phyloP scores from a whole-genome alignment of 345 rosid genomes.

The Pugionium cornutum region DNA sequence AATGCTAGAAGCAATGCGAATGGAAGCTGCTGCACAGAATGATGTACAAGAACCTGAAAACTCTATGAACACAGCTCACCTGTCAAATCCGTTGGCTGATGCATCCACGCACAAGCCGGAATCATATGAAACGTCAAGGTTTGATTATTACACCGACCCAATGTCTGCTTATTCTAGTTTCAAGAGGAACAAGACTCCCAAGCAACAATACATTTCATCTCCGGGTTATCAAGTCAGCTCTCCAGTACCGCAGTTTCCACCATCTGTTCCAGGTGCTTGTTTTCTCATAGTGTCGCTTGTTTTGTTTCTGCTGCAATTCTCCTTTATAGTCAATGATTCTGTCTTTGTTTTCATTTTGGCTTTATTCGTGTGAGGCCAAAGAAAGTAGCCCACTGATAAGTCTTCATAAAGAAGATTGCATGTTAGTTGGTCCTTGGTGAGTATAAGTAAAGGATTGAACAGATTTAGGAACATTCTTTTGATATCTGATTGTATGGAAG shows the following conservation, averaged over 20 bases:
- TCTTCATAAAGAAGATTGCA: background rate
- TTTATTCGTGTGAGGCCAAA: conserved; percentile 6
- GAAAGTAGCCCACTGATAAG: conserved; percentile 1
- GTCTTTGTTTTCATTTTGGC: conserved; percentile 7
- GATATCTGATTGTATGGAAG: background rate
- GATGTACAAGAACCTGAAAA: conserved; percentile 41
- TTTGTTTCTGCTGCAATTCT: background rate
- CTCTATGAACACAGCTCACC: conserved; percentile 42
- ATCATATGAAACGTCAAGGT: conserved; percentile 48
- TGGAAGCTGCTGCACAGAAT: conserved; percentile 54
- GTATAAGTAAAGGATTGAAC: background rate
- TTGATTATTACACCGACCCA: conserved; percentile 80
- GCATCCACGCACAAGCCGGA: conserved; percentile 42
- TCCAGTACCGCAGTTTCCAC: conserved; percentile 33
- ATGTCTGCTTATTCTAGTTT: conserved; percentile 72
- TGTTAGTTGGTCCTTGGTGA: conserved; percentile 5
- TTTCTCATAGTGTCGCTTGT: background rate
- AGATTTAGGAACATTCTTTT: background rate
- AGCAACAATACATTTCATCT: conserved; percentile 38
- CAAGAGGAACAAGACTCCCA: conserved; percentile 44
- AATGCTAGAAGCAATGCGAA: conserved; percentile 69
- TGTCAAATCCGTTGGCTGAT: conserved; percentile 69
- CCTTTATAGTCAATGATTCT: background rate
- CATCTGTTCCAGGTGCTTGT: conserved; percentile 41
- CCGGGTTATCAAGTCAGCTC: conserved; percentile 33